phyloP scores from a whole-genome alignment of 2,329 filamentous ascomycete genomes.

The Furcasterigmium sp. region DNA sequence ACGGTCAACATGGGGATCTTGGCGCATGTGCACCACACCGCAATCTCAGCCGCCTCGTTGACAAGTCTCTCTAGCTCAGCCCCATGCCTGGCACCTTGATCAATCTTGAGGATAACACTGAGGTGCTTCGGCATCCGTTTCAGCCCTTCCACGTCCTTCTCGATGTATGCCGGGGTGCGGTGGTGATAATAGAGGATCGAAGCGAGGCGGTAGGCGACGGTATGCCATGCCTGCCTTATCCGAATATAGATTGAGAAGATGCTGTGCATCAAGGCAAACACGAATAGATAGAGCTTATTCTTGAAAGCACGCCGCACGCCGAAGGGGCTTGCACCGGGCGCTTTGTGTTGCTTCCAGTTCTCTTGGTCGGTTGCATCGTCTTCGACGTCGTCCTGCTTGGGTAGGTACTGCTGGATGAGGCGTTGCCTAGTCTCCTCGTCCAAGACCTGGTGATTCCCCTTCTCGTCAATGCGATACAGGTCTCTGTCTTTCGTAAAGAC shows the following conservation, averaged over 20 bases:
- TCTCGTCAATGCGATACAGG: constrained; percentile 34
- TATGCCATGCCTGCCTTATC: constrained; percentile 72
- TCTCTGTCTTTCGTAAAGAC: constrained; percentile 23
- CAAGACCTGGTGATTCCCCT: constrained; percentile 24
- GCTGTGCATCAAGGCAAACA: constrained; percentile 69
- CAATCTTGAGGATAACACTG: constrained; percentile 75
- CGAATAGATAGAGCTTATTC: constrained; percentile 57
- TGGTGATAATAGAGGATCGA: constrained; percentile 93
- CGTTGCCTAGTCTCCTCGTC: constrained; percentile 28
- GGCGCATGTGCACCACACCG: constrained; percentile 87
- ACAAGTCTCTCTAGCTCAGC: constrained; percentile 79
- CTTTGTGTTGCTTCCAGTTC: constrained; percentile 11
- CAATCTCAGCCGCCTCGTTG: constrained; percentile 85
- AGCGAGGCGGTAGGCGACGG: constrained; percentile 69
- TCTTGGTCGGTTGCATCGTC: neutral
- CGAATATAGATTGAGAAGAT: constrained; percentile 88
- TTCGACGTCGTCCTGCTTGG: constrained; percentile 3
- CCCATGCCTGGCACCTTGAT: constrained; percentile 62
- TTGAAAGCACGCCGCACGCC: constrained; percentile 58
- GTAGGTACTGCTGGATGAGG: constrained; percentile 27
- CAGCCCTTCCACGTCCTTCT: constrained; percentile 74
- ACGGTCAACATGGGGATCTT: constrained; percentile 84
- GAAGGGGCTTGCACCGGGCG: constrained; percentile 34
- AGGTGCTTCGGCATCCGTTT: constrained; percentile 76
- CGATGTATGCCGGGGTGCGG: constrained; percentile 87